Evolutionary conservation across 2,329 filamentous ascomycete genomes (phyloP), one percentile per base, ranked within the genome.

Genomic region (Cytospora mali): DNA sequence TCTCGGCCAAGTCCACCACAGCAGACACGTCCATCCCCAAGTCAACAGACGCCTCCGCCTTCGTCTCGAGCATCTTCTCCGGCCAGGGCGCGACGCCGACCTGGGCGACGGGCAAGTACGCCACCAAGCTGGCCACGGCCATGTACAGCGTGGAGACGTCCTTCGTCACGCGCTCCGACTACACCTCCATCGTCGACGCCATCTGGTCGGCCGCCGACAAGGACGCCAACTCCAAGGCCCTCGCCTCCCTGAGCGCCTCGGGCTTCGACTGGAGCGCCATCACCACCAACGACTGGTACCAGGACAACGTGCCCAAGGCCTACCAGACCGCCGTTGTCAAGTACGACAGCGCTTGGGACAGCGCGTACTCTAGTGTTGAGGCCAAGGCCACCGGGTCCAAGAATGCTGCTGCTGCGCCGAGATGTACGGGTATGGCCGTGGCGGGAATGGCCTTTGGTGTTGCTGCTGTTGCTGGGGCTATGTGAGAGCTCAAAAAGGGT

Each of bases 101-200:
- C 9, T 68, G 67, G 67, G 66, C 64, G 6, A 68, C 67, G 5
- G 67, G 67, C 6, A n/a, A 56, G 7, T 67, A 63, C 62, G 65
- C 57, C 23, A 68, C 67, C 10, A 61, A 53, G 23, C 60, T 68
- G 25, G 67, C 67, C 5, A 61, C 58, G 13, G 67, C 64, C 1
- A 58, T 67, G 42, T 68, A 68, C 64, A 61, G 63, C 18, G 62
- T 67, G 10, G 59, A 67, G 55, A 61, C 56, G n/a, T 68, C 67
- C 3, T 68, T 68, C 48, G 58, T 31, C 9, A 39, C 31, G 25
- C 67, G 66, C 18, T 18, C 62, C 42, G 62, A 68, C 60, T 68
- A 67, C 53, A 48, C 39, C n/a, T 55, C 64, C 39, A 68, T 68
- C 55, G 27, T 66, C 46, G 35, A 61, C 13, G 66, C 62, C 55